Base-by-base conservation (phyloP, 805 yeast genomes). In the Saturnispora quitensis region DNA sequence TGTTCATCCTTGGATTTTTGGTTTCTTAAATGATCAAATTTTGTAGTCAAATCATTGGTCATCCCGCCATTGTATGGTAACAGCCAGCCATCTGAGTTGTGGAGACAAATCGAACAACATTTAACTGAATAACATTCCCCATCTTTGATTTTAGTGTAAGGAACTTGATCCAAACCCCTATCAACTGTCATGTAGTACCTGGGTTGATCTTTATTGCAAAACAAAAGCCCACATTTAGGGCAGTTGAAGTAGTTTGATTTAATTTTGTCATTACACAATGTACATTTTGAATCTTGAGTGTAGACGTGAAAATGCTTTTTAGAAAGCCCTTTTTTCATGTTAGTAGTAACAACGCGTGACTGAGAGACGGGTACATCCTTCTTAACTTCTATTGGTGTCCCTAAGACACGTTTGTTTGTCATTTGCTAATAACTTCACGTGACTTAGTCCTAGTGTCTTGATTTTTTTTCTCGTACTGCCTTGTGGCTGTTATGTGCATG, bases 101-200 rank as follows among this genome's bases (percentile, higher is more conserved):
- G 58, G 61, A 74, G 86, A 62, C 97, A 89, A 0, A 56, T 56
- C 40, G 72, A 68, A 63, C 97, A 89, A 56, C 87, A 83, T 33
- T 83, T 70, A 50, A 80, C 69, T 91, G 90, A 84, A n/a, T 71
- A 64, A 0, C 93, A 91, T 48, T 64, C 56, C 0, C 54, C 17
- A 52, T 75, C 78, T 54, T 77, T 76, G 9, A 25, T 71, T 61
- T 0, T 96, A 96, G 68, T 96, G 89, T 57, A 76, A 77, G 24
- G 91, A 68, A 65, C 96, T 87, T 62, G 88, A 84, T 5, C 79
- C 78, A 2, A 74, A 65, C 0, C 86, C 87, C 56, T 74, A 76
- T 52, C 79, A 27, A 77, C 68, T 47, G 68, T 74, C 38, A 84
- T 67, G 4, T 54, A 7, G 20, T 13, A 48, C 24, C 58, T 49